phyloP scores from a whole-genome alignment of 495 filamentous ascomycete species.

The Aspergillus hancockii region DNA sequence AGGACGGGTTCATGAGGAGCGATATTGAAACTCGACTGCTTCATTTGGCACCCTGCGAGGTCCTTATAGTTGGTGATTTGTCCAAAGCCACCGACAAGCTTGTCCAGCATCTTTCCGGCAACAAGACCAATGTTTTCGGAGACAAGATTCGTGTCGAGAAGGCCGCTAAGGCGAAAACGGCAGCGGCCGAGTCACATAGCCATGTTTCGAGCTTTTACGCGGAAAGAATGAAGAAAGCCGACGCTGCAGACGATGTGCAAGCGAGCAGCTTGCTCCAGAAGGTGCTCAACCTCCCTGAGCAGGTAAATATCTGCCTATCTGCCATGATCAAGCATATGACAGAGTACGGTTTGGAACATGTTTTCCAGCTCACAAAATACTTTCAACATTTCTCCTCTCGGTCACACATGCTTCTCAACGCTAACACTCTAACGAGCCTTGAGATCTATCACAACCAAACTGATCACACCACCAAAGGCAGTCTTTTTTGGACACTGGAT shows the following conservation, averaged over 20 bases:
- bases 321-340: slow-evolving; percentile 95
- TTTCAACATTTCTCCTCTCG: slow-evolving; percentile 95
- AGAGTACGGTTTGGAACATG: slow-evolving; percentile 92
- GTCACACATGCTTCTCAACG: slow-evolving; percentile 95
- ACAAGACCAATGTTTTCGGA: slow-evolving; percentile 89
- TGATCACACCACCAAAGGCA: slow-evolving; percentile 81
- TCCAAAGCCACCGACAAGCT: slow-evolving; percentile 94
- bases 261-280: slow-evolving; percentile 73
- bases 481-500: slow-evolving; percentile 93
- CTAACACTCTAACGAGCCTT: slow-evolving; percentile 89
- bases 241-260: slow-evolving; percentile 45
- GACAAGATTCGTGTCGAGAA: slow-evolving; percentile 85
- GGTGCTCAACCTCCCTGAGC: slow-evolving; percentile 79
- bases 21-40: slow-evolving; percentile 93
- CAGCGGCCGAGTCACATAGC: slow-evolving; percentile 79
- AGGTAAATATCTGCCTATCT: slow-evolving; percentile 88
- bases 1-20: slow-evolving; percentile 97
- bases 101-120: slow-evolving; percentile 84
- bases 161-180: slow-evolving; percentile 72
- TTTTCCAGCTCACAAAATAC: slow-evolving; percentile 95
- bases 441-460: slow-evolving; percentile 97
- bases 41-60: slow-evolving; percentile 94
- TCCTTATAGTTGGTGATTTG: slow-evolving; percentile 90
- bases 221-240: slow-evolving; percentile 70
- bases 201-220: slow-evolving; percentile 96